phyloP scores from a whole-genome alignment of 2,329 filamentous ascomycete species.

The Epichloe festucae region DNA sequence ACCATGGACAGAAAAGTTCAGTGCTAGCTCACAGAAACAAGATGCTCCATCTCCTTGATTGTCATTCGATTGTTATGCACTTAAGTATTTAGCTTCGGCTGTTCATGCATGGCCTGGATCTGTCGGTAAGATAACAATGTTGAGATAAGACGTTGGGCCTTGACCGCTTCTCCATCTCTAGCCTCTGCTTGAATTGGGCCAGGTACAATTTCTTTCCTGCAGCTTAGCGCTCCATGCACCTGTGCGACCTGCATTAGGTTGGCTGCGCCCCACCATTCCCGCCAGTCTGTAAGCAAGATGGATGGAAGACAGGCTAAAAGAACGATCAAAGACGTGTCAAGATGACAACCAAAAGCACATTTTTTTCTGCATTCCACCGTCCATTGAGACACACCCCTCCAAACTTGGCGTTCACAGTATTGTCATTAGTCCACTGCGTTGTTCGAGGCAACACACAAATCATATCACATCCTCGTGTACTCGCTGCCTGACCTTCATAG shows the following conservation, averaged over 20 bases:
- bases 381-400: neutral
- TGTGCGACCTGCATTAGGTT: neutral
- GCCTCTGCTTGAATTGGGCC: neutral
- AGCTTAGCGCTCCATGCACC: neutral
- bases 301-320: neutral
- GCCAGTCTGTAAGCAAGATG: too few species aligned
- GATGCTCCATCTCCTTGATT: too few species aligned
- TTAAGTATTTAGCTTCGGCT: neutral
- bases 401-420: neutral
- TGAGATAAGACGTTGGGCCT: conserved; percentile 1
- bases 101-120: neutral
- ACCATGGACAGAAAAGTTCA: too few species aligned
- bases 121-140: neutral
- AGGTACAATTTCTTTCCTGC: neutral
- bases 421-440: too few species aligned
- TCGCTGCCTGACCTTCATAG: too few species aligned
- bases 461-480: too few species aligned
- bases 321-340: neutral
- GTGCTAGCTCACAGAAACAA: too few species aligned
- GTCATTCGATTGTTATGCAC: neutral
- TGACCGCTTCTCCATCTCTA: conserved; percentile 4
- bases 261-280: conserved; percentile 1
- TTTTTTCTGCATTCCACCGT: neutral
- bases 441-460: too few species aligned
- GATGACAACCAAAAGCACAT: neutral